phyloP scores from a whole-genome alignment of 805 yeast genomes.

The Myxozyma monticola region DNA sequence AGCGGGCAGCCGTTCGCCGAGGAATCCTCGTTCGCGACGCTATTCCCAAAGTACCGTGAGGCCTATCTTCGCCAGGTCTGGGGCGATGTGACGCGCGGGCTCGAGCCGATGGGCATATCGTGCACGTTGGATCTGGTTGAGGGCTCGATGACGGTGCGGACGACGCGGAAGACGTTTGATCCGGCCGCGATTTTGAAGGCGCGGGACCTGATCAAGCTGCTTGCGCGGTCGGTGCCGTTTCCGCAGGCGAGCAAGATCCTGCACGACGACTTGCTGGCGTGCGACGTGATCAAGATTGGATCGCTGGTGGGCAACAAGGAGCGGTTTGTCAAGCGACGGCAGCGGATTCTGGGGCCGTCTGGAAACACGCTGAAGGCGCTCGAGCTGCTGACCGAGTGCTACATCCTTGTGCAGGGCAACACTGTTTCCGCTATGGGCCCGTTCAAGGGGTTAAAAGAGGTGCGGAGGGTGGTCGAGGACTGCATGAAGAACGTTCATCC shows the following conservation, averaged over 20 bases:
- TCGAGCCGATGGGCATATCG: slow-evolving; percentile 67
- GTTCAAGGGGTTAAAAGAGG: slow-evolving; percentile 84
- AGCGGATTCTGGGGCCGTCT: slow-evolving; percentile 92
- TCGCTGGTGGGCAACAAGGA: slow-evolving; percentile 86
- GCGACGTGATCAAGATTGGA: slow-evolving; percentile 95
- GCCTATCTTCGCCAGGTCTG: slow-evolving; percentile 82
- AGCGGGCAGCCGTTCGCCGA: slow-evolving; percentile 90
- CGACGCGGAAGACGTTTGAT: slow-evolving; percentile 92
- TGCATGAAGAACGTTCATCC: slow-evolving; percentile 97
- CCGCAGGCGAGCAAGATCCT: slow-evolving; percentile 93
- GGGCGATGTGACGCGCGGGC: slow-evolving; percentile 85
- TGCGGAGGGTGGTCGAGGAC: slow-evolving; percentile 93
- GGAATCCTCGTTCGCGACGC: slow-evolving; percentile 90
- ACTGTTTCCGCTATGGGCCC: slow-evolving; percentile 98
- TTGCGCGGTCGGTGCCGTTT: slow-evolving; percentile 94
- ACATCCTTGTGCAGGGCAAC: slow-evolving; percentile 93
- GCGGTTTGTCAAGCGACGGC: slow-evolving; percentile 91
- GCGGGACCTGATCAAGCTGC: slow-evolving; percentile 85
- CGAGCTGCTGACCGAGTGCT: slow-evolving; percentile 92
- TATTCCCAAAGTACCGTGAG: slow-evolving; percentile 96
- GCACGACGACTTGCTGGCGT: slow-evolving; percentile 81
- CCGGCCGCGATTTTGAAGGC: slow-evolving; percentile 94
- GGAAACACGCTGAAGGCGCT: slow-evolving; percentile 96
- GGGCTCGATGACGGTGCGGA: slow-evolving; percentile 95
- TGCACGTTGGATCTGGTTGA: slow-evolving; percentile 88